Evolutionary conservation across 1,284 basidiomycete species (phyloP), one percentile per base, ranked within the genome.

Genomic region (Inonotus hispidus): DNA sequence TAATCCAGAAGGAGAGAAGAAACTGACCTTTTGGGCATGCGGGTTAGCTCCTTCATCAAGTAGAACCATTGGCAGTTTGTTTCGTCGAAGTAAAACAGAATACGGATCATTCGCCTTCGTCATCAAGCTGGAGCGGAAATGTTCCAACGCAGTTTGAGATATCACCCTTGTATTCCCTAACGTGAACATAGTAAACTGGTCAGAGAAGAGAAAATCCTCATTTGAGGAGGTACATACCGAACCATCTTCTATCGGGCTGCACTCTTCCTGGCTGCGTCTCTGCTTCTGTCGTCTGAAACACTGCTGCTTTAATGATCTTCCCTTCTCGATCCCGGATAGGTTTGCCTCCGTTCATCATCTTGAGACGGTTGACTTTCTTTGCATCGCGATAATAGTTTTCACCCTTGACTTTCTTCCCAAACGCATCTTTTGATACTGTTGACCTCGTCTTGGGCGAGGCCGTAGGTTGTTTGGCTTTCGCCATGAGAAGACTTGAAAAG

Each of bases 81-180:
- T 97, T 61, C 93, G 82, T 61, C 89, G 88, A 47, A 98, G 74
- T 16, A 98, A 82, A 3, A 98, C 95, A 5, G 93, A 94, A 72
- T 97, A 98, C 0, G 95, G 95, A 71, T 98, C 94, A 73, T 92
- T 83, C 69, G 92, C 92, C 72, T 88, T 93, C 13, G 82, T 77
- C 35, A 83, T 81, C 53, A 98, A 80, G 66, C 90, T 93, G 13
- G 91, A 93, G 56, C 95, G 80, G 77, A 98, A 97, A 73, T 96
- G 95, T 70, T 98, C 95, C 69, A 98, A 76, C 6, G 95, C 94
- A 43, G 84, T 90, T 71, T 98, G 95, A n/a, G 92, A 94, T 72
- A 99, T 98, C 57, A 98, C 96, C 70, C 97, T 82, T 11, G 97
- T 99, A 77, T 99, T 99, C 53, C 95, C 92, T 95, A 65, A 37